Base-by-base conservation (phyloP, 495 filamentous ascomycete species). In the Astrothelium macrocarpum region DNA sequence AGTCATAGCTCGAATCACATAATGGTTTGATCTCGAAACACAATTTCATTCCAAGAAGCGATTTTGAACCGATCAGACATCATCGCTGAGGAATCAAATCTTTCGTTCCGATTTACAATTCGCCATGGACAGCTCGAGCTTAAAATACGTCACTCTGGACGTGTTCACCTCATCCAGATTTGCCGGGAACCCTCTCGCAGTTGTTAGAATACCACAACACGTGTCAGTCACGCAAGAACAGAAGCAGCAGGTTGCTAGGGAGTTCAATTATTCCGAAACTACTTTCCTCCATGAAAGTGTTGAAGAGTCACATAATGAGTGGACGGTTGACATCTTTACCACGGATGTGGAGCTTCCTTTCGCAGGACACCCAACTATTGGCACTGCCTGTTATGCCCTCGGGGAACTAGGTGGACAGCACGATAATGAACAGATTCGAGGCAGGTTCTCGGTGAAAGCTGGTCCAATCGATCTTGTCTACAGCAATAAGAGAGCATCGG, bases 221-320 rank as follows among this genome's bases (percentile, higher is more conserved):
- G 39, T 26, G 42, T 70, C 23, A 71, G 67, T 25, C 61, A 49
- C 20, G 25, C 82, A 85, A 65, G 71, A 75, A 0, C 75, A 79
- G 64, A 89, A 88, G 68, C 87, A 86, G 73, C 73, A 67, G 49
- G 86, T 95, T 39, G 84, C 89, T 1, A 68, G 72, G 32, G 90
- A 95, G 74, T 94, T 94, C 85, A 93, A 93, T 66, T 80, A 90
- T 67, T 90, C 88, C 2, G 90, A 94, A 70, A 92, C 85, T 0
- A 87, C 91, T 60, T 95, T 93, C 74, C 74, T 94, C 16, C 83
- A 90, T 71, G 77, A 79, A 16, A 62, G 28, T 14, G 31, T 9
- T 0, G 31, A 61, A 18, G 62, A 62, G 11, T 46, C 62, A 11
- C 14, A 56, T 14, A 65, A 59, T n/a, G 62, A 70, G 36, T 75